phyloP scores from a whole-genome alignment of 345 rosid genomes.

The Conringia planisiliqua region DNA sequence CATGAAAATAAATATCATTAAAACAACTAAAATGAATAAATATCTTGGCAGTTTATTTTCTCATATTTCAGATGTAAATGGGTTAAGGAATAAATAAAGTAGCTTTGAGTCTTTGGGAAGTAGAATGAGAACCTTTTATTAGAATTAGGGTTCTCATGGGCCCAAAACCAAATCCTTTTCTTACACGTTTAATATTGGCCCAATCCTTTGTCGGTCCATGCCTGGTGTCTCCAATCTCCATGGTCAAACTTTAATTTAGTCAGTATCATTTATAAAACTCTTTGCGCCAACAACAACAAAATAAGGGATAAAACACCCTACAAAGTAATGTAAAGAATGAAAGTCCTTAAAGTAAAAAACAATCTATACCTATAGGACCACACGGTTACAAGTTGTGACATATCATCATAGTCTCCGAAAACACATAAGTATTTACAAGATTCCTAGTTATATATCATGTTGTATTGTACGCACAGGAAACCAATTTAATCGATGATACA shows the following conservation, averaged over 20 bases:
- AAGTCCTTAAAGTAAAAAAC: not conserved
- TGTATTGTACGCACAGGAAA: not conserved
- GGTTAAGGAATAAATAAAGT: not conserved
- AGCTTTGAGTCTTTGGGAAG: not conserved
- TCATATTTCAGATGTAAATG: conserved; percentile 3
- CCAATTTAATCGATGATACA: not conserved
- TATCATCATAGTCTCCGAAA: conserved; percentile 7
- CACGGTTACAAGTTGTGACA: conserved; percentile 10
- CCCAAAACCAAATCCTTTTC: not conserved
- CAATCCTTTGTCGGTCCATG: not conserved
- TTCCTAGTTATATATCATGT: not conserved
- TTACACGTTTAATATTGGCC: not conserved
- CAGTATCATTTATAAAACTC: not conserved
- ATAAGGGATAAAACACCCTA: not conserved
- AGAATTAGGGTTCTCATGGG: not conserved
- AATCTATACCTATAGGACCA: conserved; percentile 19
- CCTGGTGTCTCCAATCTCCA: not conserved
- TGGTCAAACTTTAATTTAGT: not conserved
- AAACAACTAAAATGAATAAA: not conserved
- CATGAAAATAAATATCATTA: not conserved
- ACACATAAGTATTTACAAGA: not conserved
- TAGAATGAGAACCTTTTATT: no score
- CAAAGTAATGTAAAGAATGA: not conserved
- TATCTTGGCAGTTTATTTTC: no score
- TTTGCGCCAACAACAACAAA: not conserved